A percentile compares a stretch with the other conserved stretches of the same genome.
phyloP scores from a whole-genome alignment of 2,329 filamentous ascomycete genomes.

The Alternaria longipes region DNA sequence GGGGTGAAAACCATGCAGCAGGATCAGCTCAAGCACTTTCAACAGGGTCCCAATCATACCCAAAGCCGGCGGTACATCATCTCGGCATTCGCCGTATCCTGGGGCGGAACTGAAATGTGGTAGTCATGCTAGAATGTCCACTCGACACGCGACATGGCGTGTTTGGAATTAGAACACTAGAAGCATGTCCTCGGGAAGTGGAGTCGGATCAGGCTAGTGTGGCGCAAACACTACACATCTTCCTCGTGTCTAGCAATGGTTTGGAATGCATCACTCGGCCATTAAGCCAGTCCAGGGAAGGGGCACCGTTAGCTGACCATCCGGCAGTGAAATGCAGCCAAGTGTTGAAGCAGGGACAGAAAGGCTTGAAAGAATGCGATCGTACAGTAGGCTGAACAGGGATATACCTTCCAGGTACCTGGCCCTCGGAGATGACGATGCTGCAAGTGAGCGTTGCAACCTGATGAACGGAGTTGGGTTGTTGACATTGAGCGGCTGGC shows the following conservation, averaged over 20 bases:
- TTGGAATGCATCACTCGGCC: background rate
- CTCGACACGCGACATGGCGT: conserved; percentile 8
- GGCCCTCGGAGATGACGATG: conserved; percentile 9
- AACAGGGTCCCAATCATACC: background rate
- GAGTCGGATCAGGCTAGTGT: conserved; percentile 1
- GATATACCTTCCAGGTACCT: conserved; percentile 2
- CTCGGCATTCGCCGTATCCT: conserved; percentile 6
- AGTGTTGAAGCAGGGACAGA: background rate
- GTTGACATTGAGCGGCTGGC: background rate
- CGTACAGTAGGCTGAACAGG: background rate
- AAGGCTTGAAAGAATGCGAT: background rate
- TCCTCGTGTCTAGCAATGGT: background rate
- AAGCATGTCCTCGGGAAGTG: background rate
- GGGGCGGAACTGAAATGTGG: background rate
- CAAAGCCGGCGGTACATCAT: conserved; percentile 1
- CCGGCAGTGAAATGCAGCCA: background rate
- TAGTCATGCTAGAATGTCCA: conserved; percentile 7
- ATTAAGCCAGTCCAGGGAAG: background rate
- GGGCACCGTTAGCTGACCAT: background rate
- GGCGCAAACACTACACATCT: background rate
- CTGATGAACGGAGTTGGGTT: background rate
- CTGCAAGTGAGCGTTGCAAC: background rate
- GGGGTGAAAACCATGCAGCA: background rate
- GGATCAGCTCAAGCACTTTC: conserved; percentile 4
- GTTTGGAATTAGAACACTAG: conserved; percentile 11